Evolutionary conservation across 1,284 basidiomycete species (phyloP), one percentile per base, ranked within the genome.

Genomic region (Mycena citricolor): DNA sequence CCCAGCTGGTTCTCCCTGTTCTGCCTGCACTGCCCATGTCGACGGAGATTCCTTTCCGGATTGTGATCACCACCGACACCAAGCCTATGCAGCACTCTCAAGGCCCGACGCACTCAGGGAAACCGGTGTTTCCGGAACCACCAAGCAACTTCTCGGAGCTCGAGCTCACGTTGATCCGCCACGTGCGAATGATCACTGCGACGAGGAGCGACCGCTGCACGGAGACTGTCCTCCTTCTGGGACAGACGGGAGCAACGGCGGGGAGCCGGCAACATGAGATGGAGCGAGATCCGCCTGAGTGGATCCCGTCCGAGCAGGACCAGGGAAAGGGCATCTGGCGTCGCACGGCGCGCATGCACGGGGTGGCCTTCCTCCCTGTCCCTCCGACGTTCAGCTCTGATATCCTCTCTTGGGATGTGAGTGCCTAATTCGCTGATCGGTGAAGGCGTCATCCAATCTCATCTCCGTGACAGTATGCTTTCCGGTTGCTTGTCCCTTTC

Each of bases 381-480:
- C 39, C 45, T 20, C 45, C 45, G 4, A 36, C 39, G 4, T 37
- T n/a, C 20, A 32, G 19, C 26, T 24, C 23, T 17, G 22, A 42
- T 7, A 21, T 25, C 8, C 29, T 47, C 39, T 32, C 34, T 25
- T 47, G 45, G 45, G 39, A 47, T 42, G 45, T 47, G n/a, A 31
- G 45, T 37, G 13, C 13, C 8, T n/a, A n/a, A n/a, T n/a, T n/a
- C n/a, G n/a, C n/a, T n/a, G n/a, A n/a, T n/a, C n/a, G n/a, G n/a
- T n/a, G n/a, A n/a, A n/a, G n/a, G n/a, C n/a, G n/a, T n/a, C n/a
- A n/a, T n/a, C n/a, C n/a, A n/a, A n/a, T n/a, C n/a, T n/a, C n/a
- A n/a, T n/a, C n/a, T n/a, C n/a, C n/a, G n/a, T 20, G 24, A 17
- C 45, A 47, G 45, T 42, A 47, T 17, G 39, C 39, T n/a, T 38